Percentiles rank a stretch among this genome's conserved stretches.
Conservation (phyloP, 495 filamentous ascomycete genomes). For the Aspergillus cristatus region DNA sequence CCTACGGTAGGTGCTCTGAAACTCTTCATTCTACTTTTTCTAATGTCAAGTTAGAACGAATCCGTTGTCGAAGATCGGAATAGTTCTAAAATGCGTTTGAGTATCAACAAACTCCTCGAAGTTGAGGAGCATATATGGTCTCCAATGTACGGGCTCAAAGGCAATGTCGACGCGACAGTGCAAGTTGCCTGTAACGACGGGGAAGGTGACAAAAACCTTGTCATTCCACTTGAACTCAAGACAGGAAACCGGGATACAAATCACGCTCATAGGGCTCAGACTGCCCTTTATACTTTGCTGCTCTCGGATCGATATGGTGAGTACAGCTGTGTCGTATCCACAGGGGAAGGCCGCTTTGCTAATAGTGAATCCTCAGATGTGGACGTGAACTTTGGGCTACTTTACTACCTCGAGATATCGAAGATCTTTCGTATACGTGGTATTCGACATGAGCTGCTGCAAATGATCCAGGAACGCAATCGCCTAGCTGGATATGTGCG, state of each 20-base stretch:
- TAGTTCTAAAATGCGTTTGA: conserved; percentile 62
- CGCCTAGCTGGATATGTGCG: conserved; percentile 73
- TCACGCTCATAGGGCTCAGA: conserved; percentile 79
- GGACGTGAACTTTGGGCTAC: conserved; percentile 74
- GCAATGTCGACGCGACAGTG: conserved; percentile 96
- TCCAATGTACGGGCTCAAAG: conserved; percentile 92
- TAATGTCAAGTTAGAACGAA: conserved; percentile 39
- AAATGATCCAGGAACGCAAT: conserved; percentile 97
- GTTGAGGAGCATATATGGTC: conserved; percentile 98
- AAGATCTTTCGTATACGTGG: conserved; percentile 77
- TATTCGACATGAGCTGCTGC: conserved; percentile 74
- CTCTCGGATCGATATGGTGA: conserved; percentile 84
- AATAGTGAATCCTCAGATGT: conserved; percentile 50
- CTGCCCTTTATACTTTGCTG: conserved; percentile 84
- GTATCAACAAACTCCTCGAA: conserved; percentile 86
- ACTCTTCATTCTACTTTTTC: conserved; percentile 2
- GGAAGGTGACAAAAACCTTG: conserved; percentile 52
- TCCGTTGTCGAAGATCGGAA: conserved; percentile 74
- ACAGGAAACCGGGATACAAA: conserved; percentile 74
- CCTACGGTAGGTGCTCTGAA: conserved; percentile 50
- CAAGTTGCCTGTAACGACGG: conserved; percentile 74
- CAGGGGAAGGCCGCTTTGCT: conserved; percentile 4
- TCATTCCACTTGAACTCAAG: conserved; percentile 91
- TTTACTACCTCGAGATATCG: conserved; percentile 90
- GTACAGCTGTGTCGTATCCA: conserved; percentile 11